Conservation (phyloP, 176 grass and related monocot species). For the Carex kokanica region DNA sequence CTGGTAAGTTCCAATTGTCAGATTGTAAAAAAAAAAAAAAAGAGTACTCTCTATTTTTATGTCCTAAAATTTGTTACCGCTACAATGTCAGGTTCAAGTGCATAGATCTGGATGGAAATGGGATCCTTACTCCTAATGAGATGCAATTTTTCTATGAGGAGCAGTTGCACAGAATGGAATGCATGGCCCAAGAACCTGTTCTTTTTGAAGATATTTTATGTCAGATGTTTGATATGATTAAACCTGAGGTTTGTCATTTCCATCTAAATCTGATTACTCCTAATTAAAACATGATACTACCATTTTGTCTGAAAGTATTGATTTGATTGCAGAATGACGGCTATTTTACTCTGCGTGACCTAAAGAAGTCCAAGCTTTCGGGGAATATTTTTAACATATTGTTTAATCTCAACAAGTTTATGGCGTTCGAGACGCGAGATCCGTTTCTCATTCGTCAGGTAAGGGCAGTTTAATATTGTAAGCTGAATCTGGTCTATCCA, state of each 20-base stretch:
- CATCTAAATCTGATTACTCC: background rate
- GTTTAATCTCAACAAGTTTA: slow-evolving; percentile 99
- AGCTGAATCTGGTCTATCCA: slow-evolving; percentile 16
- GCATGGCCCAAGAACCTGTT: slow-evolving; percentile 97
- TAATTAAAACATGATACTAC: slow-evolving; percentile 4
- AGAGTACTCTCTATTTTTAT: background rate
- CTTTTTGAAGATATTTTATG: slow-evolving; percentile 98
- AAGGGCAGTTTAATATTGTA: slow-evolving; percentile 23
- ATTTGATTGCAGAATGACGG: slow-evolving; percentile 62
- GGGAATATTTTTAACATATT: slow-evolving; percentile 99
- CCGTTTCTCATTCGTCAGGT: slow-evolving; percentile 99
- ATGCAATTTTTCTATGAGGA: slow-evolving; percentile 99
- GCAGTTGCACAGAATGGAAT: slow-evolving; percentile 98
- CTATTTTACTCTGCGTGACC: slow-evolving; percentile 74
- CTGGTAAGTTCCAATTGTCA: slow-evolving; percentile 57
- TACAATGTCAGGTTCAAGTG: slow-evolving; percentile 88
- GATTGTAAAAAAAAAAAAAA: slow-evolving; percentile 29
- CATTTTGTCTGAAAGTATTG: slow-evolving; percentile 35
- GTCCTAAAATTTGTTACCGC: slow-evolving; percentile 13
- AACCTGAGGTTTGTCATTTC: slow-evolving; percentile 62
- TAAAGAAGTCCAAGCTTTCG: slow-evolving; percentile 90
- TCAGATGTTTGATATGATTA: slow-evolving; percentile 99
- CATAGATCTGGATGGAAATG: slow-evolving; percentile 99
- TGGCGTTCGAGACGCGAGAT: slow-evolving; percentile 99
- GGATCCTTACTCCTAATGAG: slow-evolving; percentile 77